phyloP scores from a whole-genome alignment of 176 grass and related monocot genomes.

The Aegilops bicornis region DNA sequence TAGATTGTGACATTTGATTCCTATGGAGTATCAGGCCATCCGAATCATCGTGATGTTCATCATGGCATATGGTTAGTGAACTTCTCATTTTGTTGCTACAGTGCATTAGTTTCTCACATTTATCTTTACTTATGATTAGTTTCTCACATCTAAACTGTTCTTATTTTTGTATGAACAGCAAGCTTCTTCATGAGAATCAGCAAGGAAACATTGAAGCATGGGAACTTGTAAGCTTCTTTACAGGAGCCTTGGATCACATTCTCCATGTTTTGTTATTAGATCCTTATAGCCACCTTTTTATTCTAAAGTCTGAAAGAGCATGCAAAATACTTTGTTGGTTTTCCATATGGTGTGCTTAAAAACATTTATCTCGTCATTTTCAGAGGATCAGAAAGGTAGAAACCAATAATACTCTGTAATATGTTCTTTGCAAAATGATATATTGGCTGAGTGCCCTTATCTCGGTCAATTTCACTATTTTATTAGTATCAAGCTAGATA shows the following conservation, averaged over 20 bases:
- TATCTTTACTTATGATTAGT: too few relatives aligned
- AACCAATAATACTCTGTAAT: neutral
- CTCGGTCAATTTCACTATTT: neutral
- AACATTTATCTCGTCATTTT: neutral
- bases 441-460: neutral
- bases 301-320: neutral
- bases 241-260: neutral
- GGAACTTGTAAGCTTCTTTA: constrained; percentile 93
- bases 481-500: neutral
- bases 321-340: neutral
- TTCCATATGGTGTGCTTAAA: neutral
- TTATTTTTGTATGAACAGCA: constrained; percentile 52
- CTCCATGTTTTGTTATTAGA: neutral
- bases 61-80: constrained; percentile 66
- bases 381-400: neutral
- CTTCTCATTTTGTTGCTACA: neutral
- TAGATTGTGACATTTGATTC: constrained; percentile 87
- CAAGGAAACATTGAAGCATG: constrained; percentile 60
- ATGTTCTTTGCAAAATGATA: neutral
- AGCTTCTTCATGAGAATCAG: constrained; percentile 42
- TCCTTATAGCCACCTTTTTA: neutral
- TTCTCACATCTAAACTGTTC: too few relatives aligned
- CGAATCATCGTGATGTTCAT: constrained; percentile 85
- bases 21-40: constrained; percentile 80
- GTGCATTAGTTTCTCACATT: neutral